Evolutionary conservation across 345 rosid species (phyloP).

Genomic region (Tarenaya hassleriana): DNA sequence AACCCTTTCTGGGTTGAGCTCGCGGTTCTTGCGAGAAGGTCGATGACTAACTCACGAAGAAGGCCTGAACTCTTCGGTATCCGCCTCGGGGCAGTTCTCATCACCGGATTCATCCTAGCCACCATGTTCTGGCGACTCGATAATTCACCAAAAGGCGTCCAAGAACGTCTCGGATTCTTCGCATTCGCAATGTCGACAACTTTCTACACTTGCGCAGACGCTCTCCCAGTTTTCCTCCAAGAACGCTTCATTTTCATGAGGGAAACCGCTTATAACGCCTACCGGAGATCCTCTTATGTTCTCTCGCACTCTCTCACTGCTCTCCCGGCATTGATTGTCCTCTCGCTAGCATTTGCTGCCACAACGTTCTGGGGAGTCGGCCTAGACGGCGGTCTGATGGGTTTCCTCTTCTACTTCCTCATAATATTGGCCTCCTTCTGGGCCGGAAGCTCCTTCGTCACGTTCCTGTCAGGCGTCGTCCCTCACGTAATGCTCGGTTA

Average conservation of each 20-base stretch:
- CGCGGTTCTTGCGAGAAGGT: conserved; percentile 44
- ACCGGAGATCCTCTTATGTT: conserved; percentile 64
- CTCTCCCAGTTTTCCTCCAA: too few species aligned
- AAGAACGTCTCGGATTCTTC: conserved; percentile 61
- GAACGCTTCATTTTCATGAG: too few species aligned
- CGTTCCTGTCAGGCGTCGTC: conserved; percentile 57
- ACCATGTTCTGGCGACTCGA: conserved; percentile 59
- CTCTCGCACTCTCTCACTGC: conserved; percentile 49
- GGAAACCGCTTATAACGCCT: too few species aligned
- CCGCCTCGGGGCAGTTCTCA: conserved; percentile 48
- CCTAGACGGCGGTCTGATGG: conserved; percentile 46
- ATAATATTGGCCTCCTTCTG: conserved; percentile 51
- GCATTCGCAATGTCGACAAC: conserved; percentile 74
- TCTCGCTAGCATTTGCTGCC: conserved; percentile 48
- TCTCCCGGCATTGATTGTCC: conserved; percentile 43
- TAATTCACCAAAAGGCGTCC: conserved; percentile 54
- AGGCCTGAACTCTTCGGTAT: conserved; percentile 60
- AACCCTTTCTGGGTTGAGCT: conserved; percentile 63
- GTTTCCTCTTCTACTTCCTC: conserved; percentile 51
- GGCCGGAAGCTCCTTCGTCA: conserved; percentile 67
- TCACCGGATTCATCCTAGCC: conserved; percentile 65
- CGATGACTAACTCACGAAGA: conserved; percentile 47
- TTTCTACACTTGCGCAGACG: too few species aligned
- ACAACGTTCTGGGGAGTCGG: conserved; percentile 57
- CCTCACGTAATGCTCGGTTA: conserved; percentile 58